A percentile compares a stretch with the other conserved stretches of the same genome.
Evolutionary conservation across 2,329 filamentous ascomycete genomes (phyloP).

Genomic region (Diaporthe longicolla): DNA sequence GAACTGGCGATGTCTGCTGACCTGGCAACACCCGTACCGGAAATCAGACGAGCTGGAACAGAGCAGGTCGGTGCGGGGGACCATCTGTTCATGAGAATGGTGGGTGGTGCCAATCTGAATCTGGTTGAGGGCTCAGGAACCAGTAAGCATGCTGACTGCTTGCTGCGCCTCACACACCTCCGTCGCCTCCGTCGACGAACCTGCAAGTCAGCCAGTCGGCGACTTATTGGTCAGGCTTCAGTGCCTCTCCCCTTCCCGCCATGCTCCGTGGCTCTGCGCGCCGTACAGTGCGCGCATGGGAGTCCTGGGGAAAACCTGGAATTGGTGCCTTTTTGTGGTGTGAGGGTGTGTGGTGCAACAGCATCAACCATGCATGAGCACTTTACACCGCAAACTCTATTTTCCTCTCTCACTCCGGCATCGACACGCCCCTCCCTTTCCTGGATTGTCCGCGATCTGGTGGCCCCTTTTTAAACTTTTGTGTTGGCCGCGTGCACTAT

Average conservation of each 20-base stretch:
- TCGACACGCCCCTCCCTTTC: neutral
- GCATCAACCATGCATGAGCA: slow-evolving; percentile 10
- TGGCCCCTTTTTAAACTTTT: slow-evolving; percentile 14
- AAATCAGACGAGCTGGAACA: slow-evolving; percentile 15
- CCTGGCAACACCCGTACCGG: neutral
- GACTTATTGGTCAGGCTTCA: neutral
- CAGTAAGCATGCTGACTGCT: slow-evolving; percentile 22
- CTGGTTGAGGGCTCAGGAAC: slow-evolving; percentile 7
- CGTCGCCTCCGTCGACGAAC: slow-evolving; percentile 21
- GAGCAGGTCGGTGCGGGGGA: slow-evolving; percentile 5
- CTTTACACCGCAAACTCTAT: slow-evolving; percentile 22
- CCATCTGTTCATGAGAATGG: neutral
- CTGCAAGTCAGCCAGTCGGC: slow-evolving; percentile 25
- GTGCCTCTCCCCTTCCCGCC: neutral
- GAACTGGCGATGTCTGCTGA: neutral
- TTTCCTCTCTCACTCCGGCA: neutral
- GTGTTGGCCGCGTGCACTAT: neutral
- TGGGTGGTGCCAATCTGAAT: slow-evolving; percentile 29
- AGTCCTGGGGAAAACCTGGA: slow-evolving; percentile 11
- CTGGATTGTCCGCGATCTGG: neutral
- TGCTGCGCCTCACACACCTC: slow-evolving; percentile 33
- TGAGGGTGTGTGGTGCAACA: slow-evolving; percentile 5
- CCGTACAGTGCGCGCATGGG: slow-evolving; percentile 2
- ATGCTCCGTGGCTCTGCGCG: neutral
- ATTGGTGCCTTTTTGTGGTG: slow-evolving; percentile 10